A percentile compares a stretch with the other conserved stretches of the same genome.
Conservation (phyloP, 352 stramenopile species). For the Globisporangium polare region DNA sequence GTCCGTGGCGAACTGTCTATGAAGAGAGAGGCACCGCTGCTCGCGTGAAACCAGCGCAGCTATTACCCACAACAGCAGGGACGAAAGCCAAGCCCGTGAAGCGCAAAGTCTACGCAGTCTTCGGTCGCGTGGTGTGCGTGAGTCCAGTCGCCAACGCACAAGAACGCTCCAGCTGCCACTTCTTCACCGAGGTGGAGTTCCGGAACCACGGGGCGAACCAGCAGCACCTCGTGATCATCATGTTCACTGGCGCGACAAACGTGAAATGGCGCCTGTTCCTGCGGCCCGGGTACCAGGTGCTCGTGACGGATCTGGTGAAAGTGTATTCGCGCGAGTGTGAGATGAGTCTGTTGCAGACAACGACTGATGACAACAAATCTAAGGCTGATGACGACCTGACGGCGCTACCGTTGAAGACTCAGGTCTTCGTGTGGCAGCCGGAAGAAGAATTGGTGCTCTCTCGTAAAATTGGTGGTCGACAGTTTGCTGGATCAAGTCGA, state of each 20-base stretch:
- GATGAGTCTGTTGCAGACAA: slow-evolving; percentile 59
- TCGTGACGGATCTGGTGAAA: slow-evolving; percentile 65
- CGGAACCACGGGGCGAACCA: not conserved
- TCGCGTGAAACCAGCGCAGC: not conserved
- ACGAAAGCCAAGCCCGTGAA: slow-evolving; percentile 26
- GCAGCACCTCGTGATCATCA: slow-evolving; percentile 37
- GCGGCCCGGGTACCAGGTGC: slow-evolving; percentile 28
- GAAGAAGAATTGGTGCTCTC: not conserved
- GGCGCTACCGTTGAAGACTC: slow-evolving; percentile 8
- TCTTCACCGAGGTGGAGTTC: slow-evolving; percentile 61
- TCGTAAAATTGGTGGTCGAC: not conserved
- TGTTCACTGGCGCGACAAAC: slow-evolving; percentile 33
- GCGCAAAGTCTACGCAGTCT: slow-evolving; percentile 32
- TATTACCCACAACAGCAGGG: not conserved
- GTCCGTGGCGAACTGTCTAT: slow-evolving; percentile 21
- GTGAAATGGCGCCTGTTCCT: slow-evolving; percentile 52
- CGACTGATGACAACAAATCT: not conserved
- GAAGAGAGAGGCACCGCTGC: not conserved
- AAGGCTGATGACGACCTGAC: not conserved
- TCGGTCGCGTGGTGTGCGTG: slow-evolving; percentile 43
- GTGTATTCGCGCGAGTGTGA: slow-evolving; percentile 56
- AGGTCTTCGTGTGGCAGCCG: slow-evolving; percentile 27
- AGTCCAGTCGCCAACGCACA: slow-evolving; percentile 54
- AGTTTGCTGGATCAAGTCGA: slow-evolving; percentile 7
- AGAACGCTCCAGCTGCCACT: slow-evolving; percentile 36